phyloP scores from a whole-genome alignment of 257 asterid genomes.

The Leonotis leonurus region DNA sequence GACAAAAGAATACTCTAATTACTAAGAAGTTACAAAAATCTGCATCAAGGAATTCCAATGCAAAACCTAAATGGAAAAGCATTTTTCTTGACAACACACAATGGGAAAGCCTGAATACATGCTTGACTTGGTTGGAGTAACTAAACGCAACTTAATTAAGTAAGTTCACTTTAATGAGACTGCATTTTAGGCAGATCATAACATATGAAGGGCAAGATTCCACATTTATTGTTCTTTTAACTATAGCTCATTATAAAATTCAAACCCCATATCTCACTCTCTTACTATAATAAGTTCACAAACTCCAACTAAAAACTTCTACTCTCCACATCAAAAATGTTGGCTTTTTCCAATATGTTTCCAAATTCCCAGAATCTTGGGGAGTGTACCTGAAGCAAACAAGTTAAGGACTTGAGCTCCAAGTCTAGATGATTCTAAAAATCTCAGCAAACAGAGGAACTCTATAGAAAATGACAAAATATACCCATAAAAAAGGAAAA shows the following conservation, averaged over 20 bases:
- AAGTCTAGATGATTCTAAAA: no score
- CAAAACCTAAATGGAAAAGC: background rate
- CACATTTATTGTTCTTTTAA: background rate
- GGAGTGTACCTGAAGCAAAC: conserved; percentile 8
- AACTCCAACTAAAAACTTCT: background rate
- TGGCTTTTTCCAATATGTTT: conserved; percentile 1
- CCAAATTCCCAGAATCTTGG: background rate
- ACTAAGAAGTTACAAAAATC: background rate
- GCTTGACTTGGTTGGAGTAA: background rate
- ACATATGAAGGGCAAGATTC: background rate
- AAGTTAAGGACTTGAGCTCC: no score
- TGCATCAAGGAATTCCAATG: background rate
- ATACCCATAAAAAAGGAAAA: background rate
- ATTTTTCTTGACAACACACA: no score
- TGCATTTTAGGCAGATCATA: background rate
- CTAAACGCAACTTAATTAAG: background rate
- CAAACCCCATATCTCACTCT: background rate
- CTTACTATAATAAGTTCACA: background rate
- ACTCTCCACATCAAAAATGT: background rate
- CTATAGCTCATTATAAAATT: background rate
- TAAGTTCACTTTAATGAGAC: background rate
- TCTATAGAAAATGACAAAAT: no score
- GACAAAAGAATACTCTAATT: no score
- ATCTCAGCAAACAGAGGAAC: no score
- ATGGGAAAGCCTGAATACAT: background rate